Evolutionary conservation across 2,329 filamentous ascomycete genomes (phyloP).

Genomic region (Fusarium begoniae): DNA sequence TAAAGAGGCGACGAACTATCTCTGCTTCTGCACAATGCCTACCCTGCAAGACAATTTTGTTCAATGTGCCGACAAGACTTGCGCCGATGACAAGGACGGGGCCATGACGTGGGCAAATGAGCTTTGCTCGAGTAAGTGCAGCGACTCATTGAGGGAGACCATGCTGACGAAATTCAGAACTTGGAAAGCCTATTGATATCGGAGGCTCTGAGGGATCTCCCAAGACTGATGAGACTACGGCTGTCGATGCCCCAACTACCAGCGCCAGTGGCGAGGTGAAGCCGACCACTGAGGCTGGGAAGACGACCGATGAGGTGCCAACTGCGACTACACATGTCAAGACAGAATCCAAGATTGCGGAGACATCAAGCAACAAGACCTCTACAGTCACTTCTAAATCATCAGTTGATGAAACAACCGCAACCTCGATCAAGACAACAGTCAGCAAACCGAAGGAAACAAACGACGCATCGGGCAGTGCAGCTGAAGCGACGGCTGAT

Average conservation of each 20-base stretch:
- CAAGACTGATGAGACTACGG: slow-evolving; percentile 4
- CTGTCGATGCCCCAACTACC: neutral
- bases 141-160: fast-evolving
- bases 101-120: slow-evolving; percentile 38
- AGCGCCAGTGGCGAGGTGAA: neutral
- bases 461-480: neutral
- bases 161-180: slow-evolving; percentile 2
- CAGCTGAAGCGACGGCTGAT: neutral
- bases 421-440: neutral
- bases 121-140: slow-evolving; percentile 45
- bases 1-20: slow-evolving; percentile 45
- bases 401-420: neutral
- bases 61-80: slow-evolving; percentile 32
- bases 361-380: neutral
- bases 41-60: slow-evolving; percentile 38
- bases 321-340: neutral
- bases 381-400: neutral
- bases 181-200: slow-evolving; percentile 22
- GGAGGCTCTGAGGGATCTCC: slow-evolving; percentile 1
- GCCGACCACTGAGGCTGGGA: neutral
- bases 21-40: slow-evolving; percentile 44
- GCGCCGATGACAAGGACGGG: neutral
- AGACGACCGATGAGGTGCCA: neutral
- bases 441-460: slow-evolving; percentile 3
- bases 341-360: neutral